phyloP scores from a whole-genome alignment of 2,329 filamentous ascomycete species.

The Leptographium flavum region DNA sequence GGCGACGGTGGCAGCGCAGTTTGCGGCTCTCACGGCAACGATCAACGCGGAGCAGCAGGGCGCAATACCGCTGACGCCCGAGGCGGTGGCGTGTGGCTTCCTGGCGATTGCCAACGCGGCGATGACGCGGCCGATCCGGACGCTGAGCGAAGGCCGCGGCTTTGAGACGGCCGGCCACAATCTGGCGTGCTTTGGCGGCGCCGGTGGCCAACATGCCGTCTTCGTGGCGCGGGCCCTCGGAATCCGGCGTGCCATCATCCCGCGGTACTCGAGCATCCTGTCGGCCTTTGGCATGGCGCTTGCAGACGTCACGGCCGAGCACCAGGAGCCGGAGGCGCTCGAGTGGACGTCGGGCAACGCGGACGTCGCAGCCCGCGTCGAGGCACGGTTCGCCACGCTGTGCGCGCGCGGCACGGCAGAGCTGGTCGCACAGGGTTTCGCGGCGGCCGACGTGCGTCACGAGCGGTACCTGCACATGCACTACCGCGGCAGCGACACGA shows the following conservation, averaged over 20 bases:
- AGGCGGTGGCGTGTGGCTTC: conserved; percentile 81
- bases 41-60: conserved; percentile 74
- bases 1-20: conserved; percentile 40
- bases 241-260: conserved; percentile 70
- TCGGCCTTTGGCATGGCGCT: conserved; percentile 87
- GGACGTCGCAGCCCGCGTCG: conserved; percentile 46
- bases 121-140: conserved; percentile 80
- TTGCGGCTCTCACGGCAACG: conserved; percentile 60
- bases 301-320: conserved; percentile 66
- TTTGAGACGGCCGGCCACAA: conserved; percentile 74
- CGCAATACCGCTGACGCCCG: conserved; percentile 59
- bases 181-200: conserved; percentile 80
- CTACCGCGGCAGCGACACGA: conserved; percentile 78
- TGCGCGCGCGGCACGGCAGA: conserved; percentile 22
- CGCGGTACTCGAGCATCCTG: conserved; percentile 74
- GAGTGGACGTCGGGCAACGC: conserved; percentile 40
- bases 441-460: conserved; percentile 56
- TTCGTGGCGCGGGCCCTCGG: conserved; percentile 75
- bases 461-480: conserved; percentile 92
- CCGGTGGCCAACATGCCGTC: conserved; percentile 80
- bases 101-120: conserved; percentile 80
- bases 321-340: conserved; percentile 50
- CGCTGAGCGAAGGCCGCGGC: conserved; percentile 82
- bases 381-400: conserved; percentile 32
- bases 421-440: conserved; percentile 45